Base-by-base conservation (phyloP, 148 eudicot genomes). In the Limonium bicolor region DNA sequence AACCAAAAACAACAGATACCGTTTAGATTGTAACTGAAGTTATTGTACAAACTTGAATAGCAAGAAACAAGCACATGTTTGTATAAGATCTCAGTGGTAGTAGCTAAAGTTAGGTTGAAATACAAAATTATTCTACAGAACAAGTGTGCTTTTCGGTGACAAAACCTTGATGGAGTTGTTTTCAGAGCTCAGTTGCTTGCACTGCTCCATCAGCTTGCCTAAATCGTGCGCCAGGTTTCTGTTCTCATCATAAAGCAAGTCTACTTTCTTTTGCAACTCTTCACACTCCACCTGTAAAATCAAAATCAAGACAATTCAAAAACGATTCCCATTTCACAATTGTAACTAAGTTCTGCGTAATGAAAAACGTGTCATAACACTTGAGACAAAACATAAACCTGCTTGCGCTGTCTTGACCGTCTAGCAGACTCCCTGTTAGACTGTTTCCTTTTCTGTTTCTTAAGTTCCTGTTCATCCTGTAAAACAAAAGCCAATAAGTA, bases 371-470 rank as follows among this genome's bases (percentile, higher is more conserved):
- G n/a, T 6, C 13, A 7, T 19, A 35, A 35, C 3, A 35, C 17
- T 0, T 13, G 9, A 12, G 38, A 4, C 5, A 2, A 35, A 35
- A n/a, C 3, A 3, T 3, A 20, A 64, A 85, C 99, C 99, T 92
- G 99, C 66, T 81, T 92, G 23, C 99, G 94, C 48, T 81, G 57
- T 63, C 99, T 71, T 53, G 99, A 92, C 55, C 94, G 73, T 66
- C 94, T 79, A 43, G 99, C 99, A 27, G 99, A 92, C 64, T 92
- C 99, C 62, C 99, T 60, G 53, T 85, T 92, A 35, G 95, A 85
- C 63, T 81, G 94, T 68, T 85, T 92, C 59, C 95, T 74, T 69
- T 85, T 92, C 44, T 78, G 90, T 59, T 67, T 76, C 63, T 85
- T 92, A 29, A 92, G 53, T 59, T 85, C 95, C 14, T 94, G 77